Evolutionary conservation across 1,139 yeast genomes (phyloP).

Genomic region (Suzukiozyma palmioleophila): DNA sequence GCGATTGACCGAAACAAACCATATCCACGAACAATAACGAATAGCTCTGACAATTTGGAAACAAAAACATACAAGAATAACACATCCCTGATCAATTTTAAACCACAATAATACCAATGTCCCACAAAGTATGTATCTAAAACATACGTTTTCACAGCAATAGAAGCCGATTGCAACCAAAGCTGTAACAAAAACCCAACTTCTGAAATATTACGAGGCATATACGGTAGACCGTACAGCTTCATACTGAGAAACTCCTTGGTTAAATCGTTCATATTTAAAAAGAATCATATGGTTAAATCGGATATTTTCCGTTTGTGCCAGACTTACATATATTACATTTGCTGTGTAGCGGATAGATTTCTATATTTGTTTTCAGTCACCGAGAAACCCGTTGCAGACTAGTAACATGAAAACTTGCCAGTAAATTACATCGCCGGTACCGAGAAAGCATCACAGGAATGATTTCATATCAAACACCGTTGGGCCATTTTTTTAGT

Average conservation of each 20-base stretch:
- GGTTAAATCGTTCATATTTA: neutral
- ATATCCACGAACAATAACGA: constrained; percentile 27
- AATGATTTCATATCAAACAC: too few relatives aligned
- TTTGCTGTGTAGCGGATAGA: too few relatives aligned
- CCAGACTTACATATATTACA: too few relatives aligned
- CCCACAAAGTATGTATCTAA: constrained; percentile 8
- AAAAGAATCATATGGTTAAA: too few relatives aligned
- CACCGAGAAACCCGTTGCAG: too few relatives aligned
- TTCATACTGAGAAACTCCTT: constrained; percentile 4
- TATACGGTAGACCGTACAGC: constrained; percentile 7
- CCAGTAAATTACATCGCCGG: too few relatives aligned
- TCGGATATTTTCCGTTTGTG: too few relatives aligned
- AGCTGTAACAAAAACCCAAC: constrained; percentile 4
- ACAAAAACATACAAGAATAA: constrained; percentile 18
- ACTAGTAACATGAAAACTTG: too few relatives aligned
- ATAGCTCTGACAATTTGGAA: constrained; percentile 8
- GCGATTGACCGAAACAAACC: constrained; percentile 31
- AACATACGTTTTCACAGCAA: constrained; percentile 2
- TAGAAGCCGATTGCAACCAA: neutral
- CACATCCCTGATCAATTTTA: constrained; percentile 22
- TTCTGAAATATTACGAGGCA: constrained; percentile 6
- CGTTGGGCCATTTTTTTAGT: too few relatives aligned
- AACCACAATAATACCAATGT: constrained; percentile 15
- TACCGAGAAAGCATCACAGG: too few relatives aligned
- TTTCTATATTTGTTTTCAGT: too few relatives aligned